phyloP scores from a whole-genome alignment of 768 basidiomycete species.

The Suillus variegatus region DNA sequence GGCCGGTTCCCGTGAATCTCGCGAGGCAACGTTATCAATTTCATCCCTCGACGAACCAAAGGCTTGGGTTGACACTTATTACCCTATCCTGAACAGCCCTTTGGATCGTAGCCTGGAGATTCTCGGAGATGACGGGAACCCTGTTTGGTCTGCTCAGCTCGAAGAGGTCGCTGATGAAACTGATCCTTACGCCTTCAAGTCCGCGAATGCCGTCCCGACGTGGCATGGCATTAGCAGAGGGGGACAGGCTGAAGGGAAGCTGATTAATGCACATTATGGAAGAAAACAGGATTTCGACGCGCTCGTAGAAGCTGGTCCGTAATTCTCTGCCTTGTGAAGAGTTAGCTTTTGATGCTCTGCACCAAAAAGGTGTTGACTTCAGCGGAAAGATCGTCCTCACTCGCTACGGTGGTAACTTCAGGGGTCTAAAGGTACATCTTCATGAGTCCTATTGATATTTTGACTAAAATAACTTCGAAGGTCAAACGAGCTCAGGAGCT shows the following conservation, averaged over 20 bases:
- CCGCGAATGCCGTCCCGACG: conserved; percentile 55
- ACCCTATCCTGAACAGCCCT: conserved; percentile 72
- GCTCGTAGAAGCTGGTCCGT: conserved; percentile 50
- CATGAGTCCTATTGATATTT: conserved; percentile 5
- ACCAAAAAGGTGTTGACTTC: conserved; percentile 52
- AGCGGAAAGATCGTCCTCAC: conserved; percentile 59
- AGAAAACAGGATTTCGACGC: conserved; percentile 62
- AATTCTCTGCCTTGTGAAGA: no score
- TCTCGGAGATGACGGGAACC: conserved; percentile 48
- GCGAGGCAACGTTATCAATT: conserved; percentile 51
- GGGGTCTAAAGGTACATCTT: conserved; percentile 59
- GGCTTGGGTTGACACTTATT: conserved; percentile 74
- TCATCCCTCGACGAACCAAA: conserved; percentile 38
- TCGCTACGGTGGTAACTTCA: conserved; percentile 63
- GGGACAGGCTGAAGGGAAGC: conserved; percentile 64
- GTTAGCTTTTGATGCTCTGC: not conserved
- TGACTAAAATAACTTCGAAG: conserved; percentile 25
- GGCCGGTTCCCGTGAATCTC: conserved; percentile 58
- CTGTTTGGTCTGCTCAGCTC: conserved; percentile 61
- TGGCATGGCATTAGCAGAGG: conserved; percentile 73
- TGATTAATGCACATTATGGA: conserved; percentile 62
- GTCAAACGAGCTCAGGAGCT: conserved; percentile 66
- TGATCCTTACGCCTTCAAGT: conserved; percentile 62
- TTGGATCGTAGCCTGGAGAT: conserved; percentile 57
- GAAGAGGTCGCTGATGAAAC: conserved; percentile 65